Evolutionary conservation across 2,329 filamentous ascomycete genomes (phyloP).

Genomic region (Diplocarpon mali): DNA sequence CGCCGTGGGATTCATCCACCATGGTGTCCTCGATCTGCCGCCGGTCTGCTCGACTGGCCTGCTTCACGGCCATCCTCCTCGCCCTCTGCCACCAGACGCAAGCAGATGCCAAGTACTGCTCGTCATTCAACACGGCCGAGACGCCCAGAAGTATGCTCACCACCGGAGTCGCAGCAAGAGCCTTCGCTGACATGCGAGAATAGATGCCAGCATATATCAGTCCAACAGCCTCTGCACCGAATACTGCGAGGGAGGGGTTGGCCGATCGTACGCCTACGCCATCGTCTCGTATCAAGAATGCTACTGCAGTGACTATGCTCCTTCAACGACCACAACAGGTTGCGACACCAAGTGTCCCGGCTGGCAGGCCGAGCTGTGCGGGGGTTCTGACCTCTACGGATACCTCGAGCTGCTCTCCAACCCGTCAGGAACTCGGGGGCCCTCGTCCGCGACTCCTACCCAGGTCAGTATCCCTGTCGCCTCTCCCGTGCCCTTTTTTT

Average conservation of each 20-base stretch:
- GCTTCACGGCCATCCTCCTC: conserved; percentile 14
- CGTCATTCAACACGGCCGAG: conserved; percentile 35
- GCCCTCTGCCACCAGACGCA: conserved; percentile 9
- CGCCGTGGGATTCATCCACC: conserved; percentile 2
- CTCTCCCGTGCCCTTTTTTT: not conserved
- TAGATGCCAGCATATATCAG: conserved; percentile 48
- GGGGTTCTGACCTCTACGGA: conserved; percentile 48
- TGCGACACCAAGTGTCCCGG: conserved; percentile 56
- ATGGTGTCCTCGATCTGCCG: conserved; percentile 1
- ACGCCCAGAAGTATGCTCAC: conserved; percentile 30
- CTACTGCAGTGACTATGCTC: conserved; percentile 65
- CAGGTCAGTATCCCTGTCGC: conserved; percentile 18
- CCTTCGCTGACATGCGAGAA: too few relatives aligned
- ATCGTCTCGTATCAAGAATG: conserved; percentile 54
- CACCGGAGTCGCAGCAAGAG: too few relatives aligned
- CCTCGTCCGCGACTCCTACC: conserved; percentile 9
- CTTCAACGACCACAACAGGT: conserved; percentile 34
- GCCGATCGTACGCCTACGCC: conserved; percentile 48
- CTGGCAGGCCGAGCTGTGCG: conserved; percentile 56
- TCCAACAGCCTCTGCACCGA: conserved; percentile 59
- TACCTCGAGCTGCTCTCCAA: conserved; percentile 47
- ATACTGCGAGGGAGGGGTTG: conserved; percentile 36
- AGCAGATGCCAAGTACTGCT: conserved; percentile 31
- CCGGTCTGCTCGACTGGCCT: conserved; percentile 18
- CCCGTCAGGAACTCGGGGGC: conserved; percentile 45